Conservation (phyloP, 257 asterid genomes). For the Cordia subcordata region DNA sequence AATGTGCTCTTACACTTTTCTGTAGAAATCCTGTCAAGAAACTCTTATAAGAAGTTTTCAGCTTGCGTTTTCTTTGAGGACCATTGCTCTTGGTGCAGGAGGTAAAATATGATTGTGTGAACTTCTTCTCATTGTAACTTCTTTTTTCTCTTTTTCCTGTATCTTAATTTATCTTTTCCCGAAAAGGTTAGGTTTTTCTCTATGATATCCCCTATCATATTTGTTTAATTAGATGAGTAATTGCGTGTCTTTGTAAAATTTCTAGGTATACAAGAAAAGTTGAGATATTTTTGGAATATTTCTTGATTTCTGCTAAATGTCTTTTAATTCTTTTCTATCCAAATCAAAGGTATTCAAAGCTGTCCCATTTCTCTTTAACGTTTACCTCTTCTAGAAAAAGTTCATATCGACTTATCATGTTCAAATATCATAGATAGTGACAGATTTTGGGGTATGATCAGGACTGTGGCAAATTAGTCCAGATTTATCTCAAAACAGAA, state of each 20-base stretch:
- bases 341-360: background rate
- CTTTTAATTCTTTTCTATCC: too few relatives aligned
- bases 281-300: too few relatives aligned
- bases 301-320: too few relatives aligned
- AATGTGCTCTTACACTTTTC: constrained; percentile 19
- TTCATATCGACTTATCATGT: background rate
- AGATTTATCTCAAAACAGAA: too few relatives aligned
- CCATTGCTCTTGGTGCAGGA: constrained; percentile 57
- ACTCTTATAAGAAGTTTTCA: constrained; percentile 72
- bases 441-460: too few relatives aligned
- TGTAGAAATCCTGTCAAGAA: constrained; percentile 58
- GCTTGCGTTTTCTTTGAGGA: constrained; percentile 67
- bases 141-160: constrained; percentile 8
- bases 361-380: background rate
- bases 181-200: constrained; percentile 7
- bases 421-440: background rate
- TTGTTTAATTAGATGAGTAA: background rate
- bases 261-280: background rate
- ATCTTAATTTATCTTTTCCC: background rate
- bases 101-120: constrained; percentile 43
- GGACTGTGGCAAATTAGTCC: too few relatives aligned
- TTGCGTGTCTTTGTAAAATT: background rate
- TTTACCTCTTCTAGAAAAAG: background rate
- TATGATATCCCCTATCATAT: background rate
- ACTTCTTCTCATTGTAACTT: too few relatives aligned